Percentiles rank a stretch among this genome's conserved stretches.
Conservation (phyloP, 345 rosid genomes). For the Jatropha curcas region DNA sequence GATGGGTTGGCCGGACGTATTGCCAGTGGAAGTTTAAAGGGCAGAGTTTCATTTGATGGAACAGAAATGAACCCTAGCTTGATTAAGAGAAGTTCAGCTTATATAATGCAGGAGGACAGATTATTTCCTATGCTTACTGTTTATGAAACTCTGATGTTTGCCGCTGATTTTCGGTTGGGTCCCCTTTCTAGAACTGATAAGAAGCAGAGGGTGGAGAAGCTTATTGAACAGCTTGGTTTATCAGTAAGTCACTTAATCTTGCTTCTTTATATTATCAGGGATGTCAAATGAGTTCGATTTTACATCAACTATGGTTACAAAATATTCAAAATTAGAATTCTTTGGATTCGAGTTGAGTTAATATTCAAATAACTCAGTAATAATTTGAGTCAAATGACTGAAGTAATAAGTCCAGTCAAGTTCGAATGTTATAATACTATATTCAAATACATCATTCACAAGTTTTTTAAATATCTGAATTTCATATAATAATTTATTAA, state of each 20-base stretch:
- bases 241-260: slow-evolving; percentile 2
- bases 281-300: no score
- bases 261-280: neutral
- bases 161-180: slow-evolving; percentile 67
- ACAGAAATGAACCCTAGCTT: slow-evolving; percentile 48
- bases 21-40: slow-evolving; percentile 61
- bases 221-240: slow-evolving; percentile 32
- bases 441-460: no score
- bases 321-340: no score
- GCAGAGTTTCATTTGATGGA: slow-evolving; percentile 55
- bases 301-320: no score
- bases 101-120: slow-evolving; percentile 71
- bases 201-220: slow-evolving; percentile 51
- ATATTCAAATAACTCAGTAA: no score
- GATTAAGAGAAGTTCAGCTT: slow-evolving; percentile 66
- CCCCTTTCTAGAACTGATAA: slow-evolving; percentile 41
- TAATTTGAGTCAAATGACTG: no score
- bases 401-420: no score
- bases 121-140: slow-evolving; percentile 71
- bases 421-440: no score
- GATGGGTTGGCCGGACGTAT: slow-evolving; percentile 64
- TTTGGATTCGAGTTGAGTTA: no score
- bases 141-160: slow-evolving; percentile 65
- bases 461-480: no score
- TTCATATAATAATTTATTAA: no score